Evolutionary conservation across 345 rosid species (phyloP).

Genomic region (Melaleuca alternifolia): DNA sequence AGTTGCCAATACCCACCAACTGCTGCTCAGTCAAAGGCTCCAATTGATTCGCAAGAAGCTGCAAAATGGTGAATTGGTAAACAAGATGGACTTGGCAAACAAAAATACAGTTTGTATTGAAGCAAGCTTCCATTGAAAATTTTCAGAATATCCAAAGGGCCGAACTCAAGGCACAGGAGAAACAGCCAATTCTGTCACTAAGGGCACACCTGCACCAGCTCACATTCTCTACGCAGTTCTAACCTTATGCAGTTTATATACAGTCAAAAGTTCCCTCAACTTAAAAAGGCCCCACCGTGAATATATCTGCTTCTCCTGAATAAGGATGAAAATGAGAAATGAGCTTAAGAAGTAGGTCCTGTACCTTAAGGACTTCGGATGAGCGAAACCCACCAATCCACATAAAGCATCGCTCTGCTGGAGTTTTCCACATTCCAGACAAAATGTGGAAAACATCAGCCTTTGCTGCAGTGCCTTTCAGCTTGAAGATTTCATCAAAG

Average conservation of each 20-base stretch:
- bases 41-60: conserved; percentile 78
- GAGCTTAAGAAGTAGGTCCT: neutral
- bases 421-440: conserved; percentile 98
- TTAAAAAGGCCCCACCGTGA: neutral
- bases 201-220: neutral
- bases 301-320: neutral
- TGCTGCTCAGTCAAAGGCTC: conserved; percentile 94
- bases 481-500: conserved; percentile 68
- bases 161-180: neutral
- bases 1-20: conserved; percentile 43
- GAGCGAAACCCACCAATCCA: conserved; percentile 98
- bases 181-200: neutral
- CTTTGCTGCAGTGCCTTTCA: conserved; percentile 77
- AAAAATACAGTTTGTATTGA: neutral
- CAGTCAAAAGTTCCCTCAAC: neutral
- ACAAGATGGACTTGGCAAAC: neutral
- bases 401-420: conserved; percentile 89
- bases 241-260: neutral
- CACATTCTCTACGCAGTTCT: neutral
- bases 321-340: neutral
- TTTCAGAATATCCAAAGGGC: neutral
- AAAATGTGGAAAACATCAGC: conserved; percentile 88
- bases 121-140: neutral
- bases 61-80: neutral
- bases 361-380: conserved; percentile 83